Conservation (phyloP, 2,329 filamentous ascomycete species). For the Coniella vitis region DNA sequence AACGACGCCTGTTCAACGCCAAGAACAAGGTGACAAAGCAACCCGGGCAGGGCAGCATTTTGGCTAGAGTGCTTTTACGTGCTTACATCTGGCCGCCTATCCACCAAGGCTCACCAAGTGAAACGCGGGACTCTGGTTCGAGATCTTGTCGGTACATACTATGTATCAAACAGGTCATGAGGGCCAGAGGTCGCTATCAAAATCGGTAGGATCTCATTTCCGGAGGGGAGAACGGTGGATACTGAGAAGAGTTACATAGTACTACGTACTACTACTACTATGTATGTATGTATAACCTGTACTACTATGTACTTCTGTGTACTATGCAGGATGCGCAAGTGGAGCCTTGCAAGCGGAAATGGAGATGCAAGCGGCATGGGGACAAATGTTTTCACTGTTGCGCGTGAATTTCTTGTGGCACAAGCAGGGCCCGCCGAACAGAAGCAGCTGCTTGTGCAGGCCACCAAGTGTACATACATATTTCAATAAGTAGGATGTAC, state of each 20-base stretch:
- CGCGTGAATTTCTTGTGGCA: no score
- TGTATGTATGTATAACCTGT: no score
- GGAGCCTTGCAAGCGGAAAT: not conserved
- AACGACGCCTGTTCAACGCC: no score
- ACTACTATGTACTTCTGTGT: no score
- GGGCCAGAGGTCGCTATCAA: not conserved
- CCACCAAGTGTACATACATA: no score
- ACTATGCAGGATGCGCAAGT: no score
- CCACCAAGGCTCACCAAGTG: not conserved
- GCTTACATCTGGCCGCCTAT: not conserved
- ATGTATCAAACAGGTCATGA: not conserved
- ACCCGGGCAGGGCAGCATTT: not conserved
- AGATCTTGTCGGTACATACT: not conserved
- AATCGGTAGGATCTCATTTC: conserved; percentile 1
- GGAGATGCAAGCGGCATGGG: not conserved
- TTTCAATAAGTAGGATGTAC: no score
- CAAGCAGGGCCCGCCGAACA: no score
- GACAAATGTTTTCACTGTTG: no score
- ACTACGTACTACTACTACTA: no score
- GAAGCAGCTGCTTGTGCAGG: no score
- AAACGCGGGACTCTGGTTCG: not conserved
- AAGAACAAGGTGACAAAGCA: not conserved
- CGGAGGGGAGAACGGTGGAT: not conserved
- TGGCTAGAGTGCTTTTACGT: not conserved
- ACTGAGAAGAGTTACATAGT: not conserved